A percentile compares a stretch with the other conserved stretches of the same genome.
Conservation (phyloP, 768 basidiomycete genomes). For the Agaricus sinodeliciosus region DNA sequence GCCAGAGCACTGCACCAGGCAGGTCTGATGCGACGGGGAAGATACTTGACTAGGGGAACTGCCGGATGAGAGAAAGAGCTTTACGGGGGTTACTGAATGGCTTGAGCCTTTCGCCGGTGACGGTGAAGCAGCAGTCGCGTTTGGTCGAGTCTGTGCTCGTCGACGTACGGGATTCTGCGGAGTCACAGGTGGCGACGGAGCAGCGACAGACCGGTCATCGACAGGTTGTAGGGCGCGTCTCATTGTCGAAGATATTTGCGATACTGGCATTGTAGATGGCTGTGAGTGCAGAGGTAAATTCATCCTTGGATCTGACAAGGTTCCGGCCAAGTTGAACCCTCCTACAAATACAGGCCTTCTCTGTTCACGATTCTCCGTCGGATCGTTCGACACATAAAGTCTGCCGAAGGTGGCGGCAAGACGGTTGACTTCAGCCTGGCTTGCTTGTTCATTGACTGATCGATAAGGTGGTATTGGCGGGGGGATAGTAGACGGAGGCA, state of each 20-base stretch:
- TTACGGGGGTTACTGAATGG: background rate
- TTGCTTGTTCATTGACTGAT: background rate
- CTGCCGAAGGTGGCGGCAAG: slow-evolving; percentile 21
- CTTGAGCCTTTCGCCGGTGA: background rate
- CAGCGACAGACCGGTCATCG: slow-evolving; percentile 13
- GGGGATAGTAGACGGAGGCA: no score
- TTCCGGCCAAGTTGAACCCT: slow-evolving; percentile 34
- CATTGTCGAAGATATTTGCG: slow-evolving; percentile 30
- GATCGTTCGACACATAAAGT: slow-evolving; percentile 17
- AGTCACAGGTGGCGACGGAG: slow-evolving; percentile 8
- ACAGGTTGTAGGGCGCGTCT: slow-evolving; percentile 27
- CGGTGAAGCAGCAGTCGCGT: background rate
- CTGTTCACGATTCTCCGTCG: slow-evolving; percentile 8
- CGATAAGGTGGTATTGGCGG: background rate
- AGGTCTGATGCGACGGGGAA: slow-evolving; percentile 14
- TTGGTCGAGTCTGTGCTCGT: background rate
- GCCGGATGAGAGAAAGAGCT: background rate
- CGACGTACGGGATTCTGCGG: slow-evolving; percentile 5
- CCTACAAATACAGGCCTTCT: slow-evolving; percentile 34
- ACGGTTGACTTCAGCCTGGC: background rate
- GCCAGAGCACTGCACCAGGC: slow-evolving; percentile 50
- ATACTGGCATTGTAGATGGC: slow-evolving; percentile 28
- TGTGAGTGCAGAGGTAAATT: slow-evolving; percentile 12
- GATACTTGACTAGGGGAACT: slow-evolving; percentile 18
- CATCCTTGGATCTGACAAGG: slow-evolving; percentile 13